Conservation (phyloP, 345 rosid genomes). For the Capsella bursapastoris region DNA sequence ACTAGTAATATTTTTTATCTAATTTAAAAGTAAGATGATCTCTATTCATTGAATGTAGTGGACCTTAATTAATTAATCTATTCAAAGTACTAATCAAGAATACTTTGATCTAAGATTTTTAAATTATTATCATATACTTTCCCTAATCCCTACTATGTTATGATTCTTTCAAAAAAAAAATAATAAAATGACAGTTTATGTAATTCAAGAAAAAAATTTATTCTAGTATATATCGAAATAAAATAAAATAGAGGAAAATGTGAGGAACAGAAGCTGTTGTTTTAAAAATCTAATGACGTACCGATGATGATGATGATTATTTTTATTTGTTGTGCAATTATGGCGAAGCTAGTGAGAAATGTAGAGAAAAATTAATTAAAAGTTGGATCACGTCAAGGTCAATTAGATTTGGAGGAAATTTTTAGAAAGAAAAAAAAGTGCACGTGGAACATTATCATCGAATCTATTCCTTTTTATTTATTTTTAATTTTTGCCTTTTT, state of each 20-base stretch:
- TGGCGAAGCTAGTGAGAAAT: not conserved
- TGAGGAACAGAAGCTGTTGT: not conserved
- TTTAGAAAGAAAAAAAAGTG: not conserved
- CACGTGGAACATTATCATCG: constrained; percentile 37
- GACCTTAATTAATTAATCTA: not conserved
- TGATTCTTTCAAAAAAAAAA: not conserved
- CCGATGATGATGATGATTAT: constrained; percentile 14
- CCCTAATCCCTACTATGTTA: not conserved
- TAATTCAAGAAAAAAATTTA: not conserved
- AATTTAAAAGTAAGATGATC: not conserved
- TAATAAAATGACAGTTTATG: not conserved
- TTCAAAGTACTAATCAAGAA: not conserved
- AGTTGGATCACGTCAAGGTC: constrained; percentile 33
- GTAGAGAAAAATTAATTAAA: not conserved
- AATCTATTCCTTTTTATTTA: constrained; percentile 4
- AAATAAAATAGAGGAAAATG: not conserved
- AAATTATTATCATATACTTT: not conserved
- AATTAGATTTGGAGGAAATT: constrained; percentile 25
- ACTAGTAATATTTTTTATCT: not conserved
- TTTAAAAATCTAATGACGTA: constrained; percentile 5
- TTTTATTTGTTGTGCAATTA: constrained; percentile 1
- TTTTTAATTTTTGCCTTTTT: not conserved
- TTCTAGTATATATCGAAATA: not conserved
- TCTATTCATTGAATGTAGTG: not conserved
- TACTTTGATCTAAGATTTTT: not conserved